These are phyloP conservation scores for Cladophialophora chaetospira DNA, from an alignment of 2,329 filamentous ascomycete genomes.

Conservation along the genomic window DNA sequence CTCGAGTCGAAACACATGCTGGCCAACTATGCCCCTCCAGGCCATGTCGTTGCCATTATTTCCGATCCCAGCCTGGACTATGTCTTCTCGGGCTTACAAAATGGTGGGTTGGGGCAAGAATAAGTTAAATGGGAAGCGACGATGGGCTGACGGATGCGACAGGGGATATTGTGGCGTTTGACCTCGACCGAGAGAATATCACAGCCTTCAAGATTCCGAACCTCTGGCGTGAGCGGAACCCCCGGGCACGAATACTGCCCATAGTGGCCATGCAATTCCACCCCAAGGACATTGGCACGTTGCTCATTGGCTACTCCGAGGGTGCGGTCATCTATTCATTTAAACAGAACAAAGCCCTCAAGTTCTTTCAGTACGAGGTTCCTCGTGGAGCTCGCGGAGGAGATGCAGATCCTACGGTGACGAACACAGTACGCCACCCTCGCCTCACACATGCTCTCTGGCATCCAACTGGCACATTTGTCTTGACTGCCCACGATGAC, in stretches of 20 bases:
- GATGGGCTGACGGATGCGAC: slow-evolving; percentile 19
- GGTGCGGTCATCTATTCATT: slow-evolving; percentile 91
- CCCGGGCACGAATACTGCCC: slow-evolving; percentile 63
- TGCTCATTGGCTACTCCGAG: slow-evolving; percentile 86
- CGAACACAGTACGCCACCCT: slow-evolving; percentile 66
- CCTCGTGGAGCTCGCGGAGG: slow-evolving; percentile 81
- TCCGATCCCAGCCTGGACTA: slow-evolving; percentile 93
- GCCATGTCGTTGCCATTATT: slow-evolving; percentile 70
- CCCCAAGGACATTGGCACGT: slow-evolving; percentile 85
- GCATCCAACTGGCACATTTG: slow-evolving; percentile 92
- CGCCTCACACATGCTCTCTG: slow-evolving; percentile 80
- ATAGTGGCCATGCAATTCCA: slow-evolving; percentile 82
- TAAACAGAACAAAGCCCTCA: slow-evolving; percentile 79
- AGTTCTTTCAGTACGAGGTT: slow-evolving; percentile 81
- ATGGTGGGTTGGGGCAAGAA: slow-evolving; percentile 49
- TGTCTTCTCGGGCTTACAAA: slow-evolving; percentile 80
- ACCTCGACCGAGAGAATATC: slow-evolving; percentile 78
- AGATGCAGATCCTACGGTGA: slow-evolving; percentile 61
- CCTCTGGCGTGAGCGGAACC: slow-evolving; percentile 76
- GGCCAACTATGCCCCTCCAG: slow-evolving; percentile 73
- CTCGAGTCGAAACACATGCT: slow-evolving; percentile 69
- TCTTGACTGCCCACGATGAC: slow-evolving; percentile 86
- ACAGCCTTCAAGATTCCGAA: slow-evolving; percentile 82
- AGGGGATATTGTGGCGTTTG: slow-evolving; percentile 87
- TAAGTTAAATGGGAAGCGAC: background rate